Base-by-base conservation (phyloP, 2,329 filamentous ascomycete genomes). In the Ophiostoma ulmi region DNA sequence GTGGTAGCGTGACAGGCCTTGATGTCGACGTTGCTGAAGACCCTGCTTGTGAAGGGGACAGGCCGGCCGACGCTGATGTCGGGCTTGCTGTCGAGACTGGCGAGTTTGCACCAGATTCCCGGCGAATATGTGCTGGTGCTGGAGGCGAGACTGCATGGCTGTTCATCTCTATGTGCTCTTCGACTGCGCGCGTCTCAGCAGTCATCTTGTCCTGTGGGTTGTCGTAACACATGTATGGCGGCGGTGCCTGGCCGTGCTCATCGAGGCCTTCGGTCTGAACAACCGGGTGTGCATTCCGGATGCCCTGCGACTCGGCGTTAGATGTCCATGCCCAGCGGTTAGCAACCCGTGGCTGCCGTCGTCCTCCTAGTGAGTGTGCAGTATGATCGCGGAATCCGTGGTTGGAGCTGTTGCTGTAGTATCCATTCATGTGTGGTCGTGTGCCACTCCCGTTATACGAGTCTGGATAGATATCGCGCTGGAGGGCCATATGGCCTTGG, bases 181-280 rank as follows among this genome's bases (percentile, higher is more conserved):
- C 38, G 3, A 7, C 44, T 20, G 35, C 68, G 31, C 36, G 48
- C 3, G 35, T 36, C 13, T 66, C 38, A 2, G 55, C 55, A 14
- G 48, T 20, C 48, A 67, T 41, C 39, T 67, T 67, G 8, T 67
- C 38, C 20, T 31, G 65, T 3, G n/a, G 58, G 58, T 3, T 17
- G 22, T 39, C 48, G 48, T 61, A 26, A 11, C 35, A 35, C 68
- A 44, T 35, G 70, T 77, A 77, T 5, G 75, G 75, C 69, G 75
- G 75, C 55, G 75, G 75, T 10, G 75, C 75, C 72, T 76, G 75
- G 52, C 75, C 75, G 1, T 75, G 72, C 72, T 76, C 75, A 67
- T 76, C 74, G 20, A 76, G 74, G 6, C 75, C 75, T 55, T 76
- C 75, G n/a, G 72, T 68, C 5, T 66, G 31, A 38, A 31, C 58